A percentile compares a stretch with the other conserved stretches of the same genome.
Evolutionary conservation across 2,329 filamentous ascomycete genomes (phyloP).

Genomic region (Thyridium curvatum): DNA sequence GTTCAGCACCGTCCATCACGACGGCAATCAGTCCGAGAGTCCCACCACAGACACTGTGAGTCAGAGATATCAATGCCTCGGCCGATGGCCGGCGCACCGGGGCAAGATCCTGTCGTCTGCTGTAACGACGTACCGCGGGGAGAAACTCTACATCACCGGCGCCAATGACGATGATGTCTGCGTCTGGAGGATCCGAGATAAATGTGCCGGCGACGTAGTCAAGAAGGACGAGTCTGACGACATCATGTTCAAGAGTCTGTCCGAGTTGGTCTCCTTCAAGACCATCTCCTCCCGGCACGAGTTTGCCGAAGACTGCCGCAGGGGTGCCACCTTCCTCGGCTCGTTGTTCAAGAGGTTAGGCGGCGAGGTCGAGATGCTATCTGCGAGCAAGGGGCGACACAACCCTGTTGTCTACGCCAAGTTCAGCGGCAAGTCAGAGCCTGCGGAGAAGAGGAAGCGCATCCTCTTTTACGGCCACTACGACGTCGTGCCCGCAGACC

Average conservation of each 20-base stretch:
- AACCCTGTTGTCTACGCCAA: constrained; percentile 93
- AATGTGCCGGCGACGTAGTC: constrained; percentile 7
- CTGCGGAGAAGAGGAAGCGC: constrained; percentile 65
- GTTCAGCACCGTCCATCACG: constrained; percentile 61
- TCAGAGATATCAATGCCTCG: constrained; percentile 25
- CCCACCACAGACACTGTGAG: constrained; percentile 49
- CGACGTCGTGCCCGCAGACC: constrained; percentile 88
- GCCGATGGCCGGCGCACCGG: constrained; percentile 57
- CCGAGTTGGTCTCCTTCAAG: constrained; percentile 84
- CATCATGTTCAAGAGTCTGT: constrained; percentile 63
- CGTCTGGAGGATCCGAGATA: constrained; percentile 70
- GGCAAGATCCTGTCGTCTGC: constrained; percentile 85
- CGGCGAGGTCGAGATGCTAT: constrained; percentile 84
- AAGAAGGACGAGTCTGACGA: constrained; percentile 37
- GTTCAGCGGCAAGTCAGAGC: constrained; percentile 70
- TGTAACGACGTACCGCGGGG: constrained; percentile 60
- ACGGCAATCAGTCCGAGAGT: constrained; percentile 33
- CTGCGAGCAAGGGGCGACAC: constrained; percentile 54
- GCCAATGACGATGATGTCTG: constrained; percentile 87
- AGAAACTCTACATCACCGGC: constrained; percentile 87
- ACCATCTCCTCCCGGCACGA: constrained; percentile 84
- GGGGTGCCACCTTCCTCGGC: constrained; percentile 85
- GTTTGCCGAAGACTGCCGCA: constrained; percentile 85
- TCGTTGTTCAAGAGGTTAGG: constrained; percentile 89
- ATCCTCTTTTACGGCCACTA: constrained; percentile 98